Evolutionary conservation across 2,329 filamentous ascomycete genomes (phyloP), one percentile per base, ranked within the genome.

Genomic region (Cadophora sp.): DNA sequence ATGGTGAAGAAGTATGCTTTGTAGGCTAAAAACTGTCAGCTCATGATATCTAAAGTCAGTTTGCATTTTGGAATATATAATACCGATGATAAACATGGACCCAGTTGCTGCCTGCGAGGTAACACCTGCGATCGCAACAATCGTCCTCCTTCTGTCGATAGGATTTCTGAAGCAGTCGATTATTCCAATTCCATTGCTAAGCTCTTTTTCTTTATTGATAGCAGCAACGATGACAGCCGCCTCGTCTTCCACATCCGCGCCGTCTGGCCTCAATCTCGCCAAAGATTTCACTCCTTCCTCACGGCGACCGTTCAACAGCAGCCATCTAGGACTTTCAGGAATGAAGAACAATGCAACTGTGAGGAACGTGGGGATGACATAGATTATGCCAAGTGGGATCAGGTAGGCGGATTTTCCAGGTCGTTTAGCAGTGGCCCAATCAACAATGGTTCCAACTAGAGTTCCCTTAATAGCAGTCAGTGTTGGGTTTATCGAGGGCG

Each of bases 1-100:
- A 87, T 87, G 71, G 83, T 81, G 74, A 89, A 86, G 79, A 88
- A 88, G 75, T 88, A 89, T 2, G 85, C 87, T 29, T 81, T 81
- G 71, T 85, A 86, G 0, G 83, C 84, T 85, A 22, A 16, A 29
- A 19, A 16, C 14, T 22, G 24, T 66, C 58, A 60, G 63, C 12
- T n/a, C 7, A 8, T 71, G 77, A 67, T 73, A 5, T 46, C 43
- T 8, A 43, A 43, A 6, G 3, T 3, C 8, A 3, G 14, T 3
- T 16, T 12, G 14, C 8, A 43, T 6, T 6, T 43, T 12, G 3
- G 14, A 16, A 43, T n/a, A 16, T n/a, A 11, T 46, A 4, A 1
- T 46, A 81, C 84, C 84, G 46, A 87, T 86, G 69, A 87, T 81
- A 59, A 84, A 87, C 83, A 86, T 87, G 22, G 83, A 81, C 3